Evolutionary conservation across 2,329 filamentous ascomycete species (phyloP).

Genomic region (Ascochyta viciae-villosae): DNA sequence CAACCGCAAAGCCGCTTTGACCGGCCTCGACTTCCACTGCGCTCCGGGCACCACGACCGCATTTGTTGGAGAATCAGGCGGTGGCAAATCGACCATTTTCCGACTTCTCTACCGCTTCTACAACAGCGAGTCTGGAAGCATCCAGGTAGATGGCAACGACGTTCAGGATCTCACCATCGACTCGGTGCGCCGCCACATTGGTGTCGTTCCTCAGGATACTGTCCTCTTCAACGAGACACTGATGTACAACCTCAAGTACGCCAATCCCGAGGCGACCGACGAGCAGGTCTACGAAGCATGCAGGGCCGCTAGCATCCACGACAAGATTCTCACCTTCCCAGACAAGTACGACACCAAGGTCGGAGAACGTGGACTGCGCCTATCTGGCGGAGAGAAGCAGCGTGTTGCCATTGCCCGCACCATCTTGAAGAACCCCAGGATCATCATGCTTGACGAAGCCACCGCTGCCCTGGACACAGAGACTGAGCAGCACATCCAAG

Average conservation of each 20-base stretch:
- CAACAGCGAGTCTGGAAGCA: conserved; percentile 79
- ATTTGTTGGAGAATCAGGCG: conserved; percentile 94
- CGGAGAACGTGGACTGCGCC: conserved; percentile 83
- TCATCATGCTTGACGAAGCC: conserved; percentile 92
- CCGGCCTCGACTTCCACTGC: conserved; percentile 84
- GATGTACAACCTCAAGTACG: conserved; percentile 94
- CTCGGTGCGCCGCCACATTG: conserved; percentile 88
- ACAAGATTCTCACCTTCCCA: conserved; percentile 87
- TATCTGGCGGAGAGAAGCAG: conserved; percentile 93
- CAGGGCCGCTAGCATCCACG: conserved; percentile 86
- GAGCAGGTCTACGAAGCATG: conserved; percentile 85
- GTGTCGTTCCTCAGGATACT: conserved; percentile 96
- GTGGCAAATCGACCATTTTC: conserved; percentile 96
- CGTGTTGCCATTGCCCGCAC: conserved; percentile 92
- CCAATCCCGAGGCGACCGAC: conserved; percentile 79
- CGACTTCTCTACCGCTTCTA: conserved; percentile 97
- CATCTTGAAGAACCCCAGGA: conserved; percentile 87
- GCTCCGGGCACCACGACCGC: conserved; percentile 91
- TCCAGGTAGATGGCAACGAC: conserved; percentile 83
- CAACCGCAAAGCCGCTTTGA: conserved; percentile 80
- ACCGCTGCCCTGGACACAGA: conserved; percentile 91
- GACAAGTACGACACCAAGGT: conserved; percentile 90
- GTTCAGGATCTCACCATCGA: conserved; percentile 90
- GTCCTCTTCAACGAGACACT: conserved; percentile 92
- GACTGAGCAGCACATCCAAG: conserved; percentile 92